Percentiles rank a stretch among this genome's conserved stretches.
Evolutionary conservation across 306 rosid genomes (phyloP).

Genomic region (Glycyrrhiza uralensis): DNA sequence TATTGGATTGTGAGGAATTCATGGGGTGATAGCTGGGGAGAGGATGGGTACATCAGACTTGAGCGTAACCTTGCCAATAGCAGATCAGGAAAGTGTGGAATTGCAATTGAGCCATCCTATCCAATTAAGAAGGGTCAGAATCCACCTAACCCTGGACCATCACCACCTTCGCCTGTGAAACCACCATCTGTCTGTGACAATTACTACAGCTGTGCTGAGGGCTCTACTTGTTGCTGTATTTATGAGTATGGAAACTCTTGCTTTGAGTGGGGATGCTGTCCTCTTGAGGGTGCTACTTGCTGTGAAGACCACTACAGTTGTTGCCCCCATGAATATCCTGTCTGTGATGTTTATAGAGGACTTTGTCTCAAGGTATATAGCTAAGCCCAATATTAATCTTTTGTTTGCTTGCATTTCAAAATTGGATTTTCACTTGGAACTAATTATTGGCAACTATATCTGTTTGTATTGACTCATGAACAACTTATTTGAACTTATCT

Average conservation of each 20-base stretch:
- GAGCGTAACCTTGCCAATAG: conserved; percentile 57
- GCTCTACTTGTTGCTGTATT: conserved; percentile 83
- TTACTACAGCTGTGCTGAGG: conserved; percentile 53
- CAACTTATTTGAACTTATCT: too few relatives aligned
- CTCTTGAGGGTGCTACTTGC: conserved; percentile 90
- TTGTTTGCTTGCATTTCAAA: background rate
- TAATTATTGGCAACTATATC: background rate
- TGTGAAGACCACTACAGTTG: conserved; percentile 88
- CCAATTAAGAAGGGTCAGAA: conserved; percentile 70
- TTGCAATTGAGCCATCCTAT: conserved; percentile 86
- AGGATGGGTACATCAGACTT: conserved; percentile 65
- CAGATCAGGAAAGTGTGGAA: conserved; percentile 77
- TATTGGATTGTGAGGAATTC: conserved; percentile 95
- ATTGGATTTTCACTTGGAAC: background rate
- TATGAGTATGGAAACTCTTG: conserved; percentile 47
- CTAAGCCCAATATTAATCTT: background rate
- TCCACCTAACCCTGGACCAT: conserved; percentile 92
- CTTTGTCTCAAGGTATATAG: conserved; percentile 65
- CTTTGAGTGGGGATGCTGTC: conserved; percentile 91
- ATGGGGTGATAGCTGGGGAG: conserved; percentile 93
- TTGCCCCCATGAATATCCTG: conserved; percentile 80
- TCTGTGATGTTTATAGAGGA: conserved; percentile 58
- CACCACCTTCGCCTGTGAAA: conserved; percentile 83
- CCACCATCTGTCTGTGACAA: conserved; percentile 81
- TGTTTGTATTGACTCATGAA: too few relatives aligned